phyloP scores from a whole-genome alignment of 2,329 filamentous ascomycete genomes.

The Fusarium fujikuroi region DNA sequence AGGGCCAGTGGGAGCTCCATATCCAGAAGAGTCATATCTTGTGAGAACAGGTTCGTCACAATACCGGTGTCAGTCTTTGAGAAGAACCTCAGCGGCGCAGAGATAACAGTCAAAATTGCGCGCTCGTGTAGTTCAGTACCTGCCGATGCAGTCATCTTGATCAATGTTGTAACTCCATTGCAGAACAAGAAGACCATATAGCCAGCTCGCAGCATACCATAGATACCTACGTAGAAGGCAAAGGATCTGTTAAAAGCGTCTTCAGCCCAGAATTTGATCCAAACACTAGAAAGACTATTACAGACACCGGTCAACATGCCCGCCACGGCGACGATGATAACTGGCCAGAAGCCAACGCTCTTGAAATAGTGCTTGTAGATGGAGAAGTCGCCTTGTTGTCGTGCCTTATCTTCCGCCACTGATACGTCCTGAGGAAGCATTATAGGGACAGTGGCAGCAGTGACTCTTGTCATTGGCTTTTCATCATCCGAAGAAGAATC shows the following conservation, averaged over 20 bases:
- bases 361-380: slow-evolving; percentile 52
- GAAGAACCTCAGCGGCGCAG: slow-evolving; percentile 56
- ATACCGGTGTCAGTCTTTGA: slow-evolving; percentile 54
- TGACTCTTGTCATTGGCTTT: not conserved
- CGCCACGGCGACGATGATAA: slow-evolving; percentile 35
- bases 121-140: slow-evolving; percentile 49
- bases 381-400: slow-evolving; percentile 47
- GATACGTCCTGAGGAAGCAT: not conserved
- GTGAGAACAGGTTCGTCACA: slow-evolving; percentile 57
- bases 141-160: slow-evolving; percentile 45
- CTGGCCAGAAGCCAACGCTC: slow-evolving; percentile 36
- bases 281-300: slow-evolving; percentile 48
- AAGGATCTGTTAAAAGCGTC: slow-evolving; percentile 41
- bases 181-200: slow-evolving; percentile 37
- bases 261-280: slow-evolving; percentile 56
- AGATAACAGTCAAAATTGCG: slow-evolving; percentile 49
- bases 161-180: slow-evolving; percentile 22
- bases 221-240: slow-evolving; percentile 49
- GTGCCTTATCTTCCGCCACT: slow-evolving; percentile 37
- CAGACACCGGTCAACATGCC: slow-evolving; percentile 43
- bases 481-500: not conserved
- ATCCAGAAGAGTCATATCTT: slow-evolving; percentile 57
- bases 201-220: slow-evolving; percentile 36
- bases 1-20: slow-evolving; percentile 51
- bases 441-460: not conserved